Conservation (phyloP, 352 stramenopile species). For the Sclerospora graminicola region DNA sequence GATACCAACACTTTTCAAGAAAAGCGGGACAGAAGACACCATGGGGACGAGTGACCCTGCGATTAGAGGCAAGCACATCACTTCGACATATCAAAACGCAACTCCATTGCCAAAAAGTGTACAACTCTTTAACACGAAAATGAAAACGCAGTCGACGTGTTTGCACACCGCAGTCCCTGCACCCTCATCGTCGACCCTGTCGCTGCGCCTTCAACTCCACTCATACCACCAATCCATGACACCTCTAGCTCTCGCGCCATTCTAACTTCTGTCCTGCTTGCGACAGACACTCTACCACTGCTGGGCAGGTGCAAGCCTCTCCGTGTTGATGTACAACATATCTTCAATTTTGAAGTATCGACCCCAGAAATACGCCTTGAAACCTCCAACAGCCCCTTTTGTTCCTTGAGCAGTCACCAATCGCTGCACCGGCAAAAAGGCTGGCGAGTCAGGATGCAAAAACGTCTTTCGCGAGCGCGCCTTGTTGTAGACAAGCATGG, state of each 20-base stretch:
- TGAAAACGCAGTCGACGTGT: constrained; percentile 15
- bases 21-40: constrained; percentile 3
- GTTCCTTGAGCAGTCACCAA: constrained; percentile 44
- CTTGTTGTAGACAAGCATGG: constrained; percentile 88
- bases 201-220: constrained; percentile 7
- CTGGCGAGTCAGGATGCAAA: constrained; percentile 69
- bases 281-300: constrained; percentile 40
- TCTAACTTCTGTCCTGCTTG: constrained; percentile 10
- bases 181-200: background rate
- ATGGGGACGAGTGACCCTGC: constrained; percentile 6
- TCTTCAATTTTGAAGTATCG: constrained; percentile 74
- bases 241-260: constrained; percentile 8
- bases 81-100: constrained; percentile 21
- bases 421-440: constrained; percentile 57
- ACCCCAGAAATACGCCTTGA: constrained; percentile 84
- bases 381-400: constrained; percentile 56
- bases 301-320: constrained; percentile 70
- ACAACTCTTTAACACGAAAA: constrained; percentile 10
- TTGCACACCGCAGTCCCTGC: constrained; percentile 4
- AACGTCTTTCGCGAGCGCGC: constrained; percentile 79
- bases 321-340: constrained; percentile 82
- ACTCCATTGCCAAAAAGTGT: constrained; percentile 21
- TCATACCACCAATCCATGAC: background rate
- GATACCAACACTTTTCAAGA: background rate
- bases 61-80: constrained; percentile 9